These are phyloP conservation scores for Nannochloropsis oceanica DNA, from an alignment of 108 stramenopile species.

Conservation along the genomic window DNA sequence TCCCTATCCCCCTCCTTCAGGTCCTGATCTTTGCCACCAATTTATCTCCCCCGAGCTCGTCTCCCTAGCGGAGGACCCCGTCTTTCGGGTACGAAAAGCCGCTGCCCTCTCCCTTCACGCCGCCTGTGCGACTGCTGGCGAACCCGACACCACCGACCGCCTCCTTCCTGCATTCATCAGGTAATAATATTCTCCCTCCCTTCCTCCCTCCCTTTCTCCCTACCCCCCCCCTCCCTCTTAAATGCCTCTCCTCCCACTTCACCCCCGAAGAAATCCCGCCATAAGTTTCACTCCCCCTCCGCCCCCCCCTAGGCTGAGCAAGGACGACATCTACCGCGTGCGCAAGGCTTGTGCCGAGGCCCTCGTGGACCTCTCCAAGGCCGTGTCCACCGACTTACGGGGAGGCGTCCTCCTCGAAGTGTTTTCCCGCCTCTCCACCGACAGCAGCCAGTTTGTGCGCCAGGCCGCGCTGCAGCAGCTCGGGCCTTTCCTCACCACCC, in stretches of 20 bases:
- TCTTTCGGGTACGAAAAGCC: constrained; percentile 76
- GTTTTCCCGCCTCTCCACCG: constrained; percentile 30
- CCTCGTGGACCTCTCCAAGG: constrained; percentile 38
- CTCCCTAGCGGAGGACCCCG: constrained; percentile 67
- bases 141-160: constrained; percentile 50
- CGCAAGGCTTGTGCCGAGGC: constrained; percentile 52
- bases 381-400: constrained; percentile 25
- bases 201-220: too few species aligned
- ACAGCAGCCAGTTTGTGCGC: constrained; percentile 41
- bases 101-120: constrained; percentile 77
- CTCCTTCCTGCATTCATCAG: constrained; percentile 74
- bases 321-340: constrained; percentile 84
- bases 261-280: too few species aligned
- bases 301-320: too few species aligned
- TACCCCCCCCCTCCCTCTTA: too few species aligned
- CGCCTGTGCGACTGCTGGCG: constrained; percentile 60
- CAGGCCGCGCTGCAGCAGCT: constrained; percentile 43
- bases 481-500: constrained; percentile 43
- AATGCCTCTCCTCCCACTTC: too few species aligned
- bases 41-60: constrained; percentile 65
- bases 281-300: too few species aligned
- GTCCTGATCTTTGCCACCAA: constrained; percentile 26
- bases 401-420: constrained; percentile 28
- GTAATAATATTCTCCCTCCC: too few species aligned
- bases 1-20: background rate